Evolutionary conservation across 2,329 filamentous ascomycete genomes (phyloP), one percentile per base, ranked within the genome.

Genomic region (Ophiostoma tasmaniense): DNA sequence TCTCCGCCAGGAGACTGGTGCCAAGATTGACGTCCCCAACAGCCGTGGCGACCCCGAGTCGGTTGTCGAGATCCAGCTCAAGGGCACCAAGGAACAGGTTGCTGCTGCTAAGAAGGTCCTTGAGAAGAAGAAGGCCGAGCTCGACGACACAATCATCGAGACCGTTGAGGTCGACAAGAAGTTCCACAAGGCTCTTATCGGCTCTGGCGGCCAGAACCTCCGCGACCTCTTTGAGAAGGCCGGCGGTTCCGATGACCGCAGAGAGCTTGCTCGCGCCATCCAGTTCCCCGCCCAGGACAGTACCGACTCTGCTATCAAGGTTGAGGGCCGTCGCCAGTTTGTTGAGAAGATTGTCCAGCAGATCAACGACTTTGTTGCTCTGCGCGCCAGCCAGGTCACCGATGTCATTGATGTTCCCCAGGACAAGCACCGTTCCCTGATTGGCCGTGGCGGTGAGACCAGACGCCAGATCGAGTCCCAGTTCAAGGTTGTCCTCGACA

Each of bases 161-260:
- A 92, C 88, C 14, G 83, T 99, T 66, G 90, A 96, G 42, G 88
- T 99, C n/a, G 93, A 98, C 74, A 91, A 92, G 82, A 97, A 96
- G 82, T 88, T 95, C 79, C 95, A 99, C 81, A 89, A 90, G 79
- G 87, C 89, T 68, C 83, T 99, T 72, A 99, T 99, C 78, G 95
- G 95, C 71, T 83, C 89, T 73, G 90, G 91, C 77, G 95, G 93
- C 93, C 84, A 91, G 62, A 95, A 90, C 76, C 89, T 99, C 70
- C 91, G 91, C 71, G 89, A 91, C 71, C 93, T 99, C 71, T 91
- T 99, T 68, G 83, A 90, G 68, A 87, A 91, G 74, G 93, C 95
- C 64, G 96, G 95, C 72, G 96, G 95, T 11, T 93, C 93, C 50
- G 90, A 93, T 74, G 93, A 97, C 76, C 87, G 90, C 72, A 89